phyloP scores from a whole-genome alignment of 495 filamentous ascomycete genomes.

The Stereocaulon alpinum region DNA sequence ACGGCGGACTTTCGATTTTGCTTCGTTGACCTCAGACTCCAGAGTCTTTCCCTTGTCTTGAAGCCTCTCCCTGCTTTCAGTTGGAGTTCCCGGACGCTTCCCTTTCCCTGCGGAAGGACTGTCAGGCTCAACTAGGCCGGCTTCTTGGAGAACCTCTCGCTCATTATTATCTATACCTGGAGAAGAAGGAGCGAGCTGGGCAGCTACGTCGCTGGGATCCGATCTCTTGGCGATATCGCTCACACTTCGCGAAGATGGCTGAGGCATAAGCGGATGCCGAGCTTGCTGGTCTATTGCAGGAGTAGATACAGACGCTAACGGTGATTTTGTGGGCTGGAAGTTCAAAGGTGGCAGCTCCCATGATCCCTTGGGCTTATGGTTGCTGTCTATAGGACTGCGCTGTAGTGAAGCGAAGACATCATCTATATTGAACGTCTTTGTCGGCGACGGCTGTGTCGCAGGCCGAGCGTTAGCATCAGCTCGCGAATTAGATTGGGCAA shows the following conservation, averaged over 20 bases:
- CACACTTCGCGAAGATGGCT: conserved; percentile 16
- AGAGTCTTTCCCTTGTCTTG: conserved; percentile 28
- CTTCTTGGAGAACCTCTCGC: conserved; percentile 40
- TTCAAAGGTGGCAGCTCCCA: conserved; percentile 44
- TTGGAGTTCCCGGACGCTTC: conserved; percentile 30
- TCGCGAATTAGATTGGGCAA: conserved; percentile 21
- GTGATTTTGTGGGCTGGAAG: conserved; percentile 19
- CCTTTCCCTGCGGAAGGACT: conserved; percentile 27
- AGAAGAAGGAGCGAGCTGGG: conserved; percentile 31
- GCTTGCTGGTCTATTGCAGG: conserved; percentile 2
- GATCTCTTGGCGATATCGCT: conserved; percentile 8
- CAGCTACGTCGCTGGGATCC: conserved; percentile 5
- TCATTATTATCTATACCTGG: conserved; percentile 37
- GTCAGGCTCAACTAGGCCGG: conserved; percentile 36
- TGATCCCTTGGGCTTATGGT: conserved; percentile 38
- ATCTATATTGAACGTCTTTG: conserved; percentile 25
- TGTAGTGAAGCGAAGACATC: conserved; percentile 25
- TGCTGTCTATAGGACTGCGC: conserved; percentile 29
- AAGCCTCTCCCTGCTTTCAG: conserved; percentile 31
- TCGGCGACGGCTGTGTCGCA: conserved; percentile 19
- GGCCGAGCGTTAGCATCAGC: conserved; percentile 23
- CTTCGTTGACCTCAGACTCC: conserved; percentile 34
- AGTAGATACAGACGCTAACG: conserved; percentile 15
- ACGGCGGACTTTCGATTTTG: conserved; percentile 57
- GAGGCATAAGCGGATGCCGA: conserved; percentile 3